Evolutionary conservation across 306 rosid genomes (phyloP), one percentile per base, ranked within the genome.

Genomic region (Trifolium fragiferum): DNA sequence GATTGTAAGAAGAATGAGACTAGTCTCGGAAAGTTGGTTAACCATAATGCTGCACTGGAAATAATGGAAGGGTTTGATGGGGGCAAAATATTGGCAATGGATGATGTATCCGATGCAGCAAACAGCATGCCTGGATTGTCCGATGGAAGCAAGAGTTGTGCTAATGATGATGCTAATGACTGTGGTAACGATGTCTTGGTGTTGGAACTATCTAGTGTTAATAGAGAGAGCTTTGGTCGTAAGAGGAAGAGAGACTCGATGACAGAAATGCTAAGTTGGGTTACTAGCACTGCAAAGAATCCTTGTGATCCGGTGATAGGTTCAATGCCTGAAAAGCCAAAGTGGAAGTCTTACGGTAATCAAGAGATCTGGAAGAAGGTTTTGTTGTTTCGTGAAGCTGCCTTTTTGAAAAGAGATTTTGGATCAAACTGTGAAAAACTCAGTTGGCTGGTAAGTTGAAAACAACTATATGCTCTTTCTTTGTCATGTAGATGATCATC

Each of bases 341-440:
- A 85, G 75, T 89, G 99, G 96, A 91, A 82, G 78, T 89, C 85
- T 62, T 64, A 60, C 37, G 72, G 82, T 23, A 81, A 76, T 54
- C 84, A 76, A 66, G 87, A 86, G 78, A 68, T 49, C 35, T 95
- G 96, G 98, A 90, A 84, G 89, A 88, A 83, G 86, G 88, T 79
- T 80, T 86, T 95, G 85, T 58, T 82, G 79, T 87, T 86, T 76
- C 88, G 99, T 35, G 92, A 87, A 82, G 90, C 85, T 27, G 80
- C 71, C 61, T 82, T 76, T 61, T 54, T 82, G 59, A 88, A 85
- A 58, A 84, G 84, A 54, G 77, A 78, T 41, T 37, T 51, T 37
- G 84, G 80, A 51, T 82, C 86, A 30, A 55, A 76, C 75, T 73
- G 71, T 16, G 92, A 85, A 68, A 89, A 77, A 61, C 72, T 21